These are phyloP conservation scores for Phytopythium sindhum DNA, from an alignment of 352 stramenopile species.

Conservation along the genomic window DNA sequence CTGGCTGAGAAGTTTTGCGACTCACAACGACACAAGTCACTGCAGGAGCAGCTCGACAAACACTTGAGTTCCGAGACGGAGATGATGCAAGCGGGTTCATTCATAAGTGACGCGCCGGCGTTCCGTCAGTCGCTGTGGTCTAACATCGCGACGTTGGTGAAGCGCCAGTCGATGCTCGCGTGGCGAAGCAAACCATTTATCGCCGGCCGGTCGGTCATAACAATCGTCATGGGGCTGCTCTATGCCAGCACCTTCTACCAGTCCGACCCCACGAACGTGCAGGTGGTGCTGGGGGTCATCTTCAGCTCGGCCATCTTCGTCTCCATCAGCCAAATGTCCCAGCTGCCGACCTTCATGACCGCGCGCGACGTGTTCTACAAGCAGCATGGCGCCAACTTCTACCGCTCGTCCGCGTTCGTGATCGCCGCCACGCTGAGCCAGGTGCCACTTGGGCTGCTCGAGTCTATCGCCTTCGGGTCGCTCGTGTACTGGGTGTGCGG, in stretches of 20 bases:
- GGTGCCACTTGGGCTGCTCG: conserved; percentile 41
- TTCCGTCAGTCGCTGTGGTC: too few species aligned
- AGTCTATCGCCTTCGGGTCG: conserved; percentile 75
- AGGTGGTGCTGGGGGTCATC: conserved; percentile 58
- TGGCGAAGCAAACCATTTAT: conserved; percentile 35
- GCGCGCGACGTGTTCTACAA: conserved; percentile 44
- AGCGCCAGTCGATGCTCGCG: conserved; percentile 32
- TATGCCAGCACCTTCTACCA: conserved; percentile 35
- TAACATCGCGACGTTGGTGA: conserved; percentile 13
- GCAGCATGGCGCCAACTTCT: conserved; percentile 56
- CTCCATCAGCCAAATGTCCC: conserved; percentile 60
- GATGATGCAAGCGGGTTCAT: background rate
- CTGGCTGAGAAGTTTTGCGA: too few species aligned
- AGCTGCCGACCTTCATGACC: conserved; percentile 57
- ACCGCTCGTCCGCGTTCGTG: conserved; percentile 65
- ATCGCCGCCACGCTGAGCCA: conserved; percentile 34
- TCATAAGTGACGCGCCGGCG: too few species aligned
- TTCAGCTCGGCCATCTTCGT: conserved; percentile 80
- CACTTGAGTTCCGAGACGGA: too few species aligned
- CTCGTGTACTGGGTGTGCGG: conserved; percentile 83
- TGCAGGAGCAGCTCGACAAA: too few species aligned
- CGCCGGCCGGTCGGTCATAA: conserved; percentile 26
- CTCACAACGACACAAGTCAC: too few species aligned
- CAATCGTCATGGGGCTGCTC: conserved; percentile 37
- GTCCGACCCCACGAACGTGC: conserved; percentile 26